Evolutionary conservation across 2,329 filamentous ascomycete species (phyloP).

Genomic region (Ophioceras dolichostomum): DNA sequence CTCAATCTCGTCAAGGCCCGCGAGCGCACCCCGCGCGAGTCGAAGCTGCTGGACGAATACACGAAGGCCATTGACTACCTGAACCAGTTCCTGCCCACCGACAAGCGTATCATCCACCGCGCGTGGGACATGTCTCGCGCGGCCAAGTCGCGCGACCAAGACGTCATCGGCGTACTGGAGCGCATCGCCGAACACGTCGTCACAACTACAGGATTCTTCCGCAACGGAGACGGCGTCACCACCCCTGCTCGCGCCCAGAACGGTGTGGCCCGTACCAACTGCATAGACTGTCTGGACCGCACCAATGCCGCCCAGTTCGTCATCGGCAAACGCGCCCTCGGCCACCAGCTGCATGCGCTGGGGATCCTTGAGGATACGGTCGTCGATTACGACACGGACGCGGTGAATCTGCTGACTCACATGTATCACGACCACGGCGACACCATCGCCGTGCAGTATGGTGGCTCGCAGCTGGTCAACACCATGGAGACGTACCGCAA

Average conservation of each 20-base stretch:
- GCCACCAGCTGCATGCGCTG: constrained; percentile 81
- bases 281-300: constrained; percentile 92
- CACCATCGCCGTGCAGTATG: constrained; percentile 95
- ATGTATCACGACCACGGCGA: constrained; percentile 99
- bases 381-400: constrained; percentile 89
- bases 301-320: constrained; percentile 98
- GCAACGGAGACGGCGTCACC: constrained; percentile 67
- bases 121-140: constrained; percentile 98
- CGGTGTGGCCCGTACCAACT: constrained; percentile 88
- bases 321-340: constrained; percentile 86
- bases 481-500: constrained; percentile 99
- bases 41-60: constrained; percentile 79
- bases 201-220: constrained; percentile 81
- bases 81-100: constrained; percentile 79
- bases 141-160: constrained; percentile 80
- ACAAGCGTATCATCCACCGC: constrained; percentile 82
- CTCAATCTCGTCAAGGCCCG: constrained; percentile 84
- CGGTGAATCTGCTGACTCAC: constrained; percentile 89
- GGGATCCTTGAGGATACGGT: constrained; percentile 68
- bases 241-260: constrained; percentile 66
- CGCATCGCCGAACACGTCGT: constrained; percentile 81
- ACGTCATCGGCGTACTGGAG: constrained; percentile 89
- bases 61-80: constrained; percentile 81
- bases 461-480: constrained; percentile 93
- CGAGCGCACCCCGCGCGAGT: constrained; percentile 81